Evolutionary conservation across 345 rosid species (phyloP), one percentile per base, ranked within the genome.

Genomic region (Ricinus communis): DNA sequence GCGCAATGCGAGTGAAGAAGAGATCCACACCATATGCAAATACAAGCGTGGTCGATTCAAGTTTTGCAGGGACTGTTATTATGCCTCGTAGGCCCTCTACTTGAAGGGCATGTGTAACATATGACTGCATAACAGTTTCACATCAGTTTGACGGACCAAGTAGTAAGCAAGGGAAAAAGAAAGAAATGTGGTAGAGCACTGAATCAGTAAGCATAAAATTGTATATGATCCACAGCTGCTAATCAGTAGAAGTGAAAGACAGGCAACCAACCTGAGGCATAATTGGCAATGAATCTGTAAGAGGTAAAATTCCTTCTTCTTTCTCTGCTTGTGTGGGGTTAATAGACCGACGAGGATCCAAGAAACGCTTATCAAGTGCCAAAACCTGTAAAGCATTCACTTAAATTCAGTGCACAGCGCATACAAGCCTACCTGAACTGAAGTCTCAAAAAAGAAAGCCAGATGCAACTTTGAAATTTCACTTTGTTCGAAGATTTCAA

Each of bases 291-390:
- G 94, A 81, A 87, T 95, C 98, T 0, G 94, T 88, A 50, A 95
- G 93, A 25, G 99, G 97, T 70, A 95, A 81, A 57, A 90, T 81
- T 78, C 98, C 99, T 85, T 95, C 98, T 85, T 95, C 99, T 77
- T 76, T 90, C 85, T 95, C 99, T 25, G 94, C 94, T 86, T 88
- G 97, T 18, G 97, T 83, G n/a, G 99, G 99, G 80, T 93, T 89
- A 60, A 89, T 47, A 53, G 98, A 82, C 59, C 99, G 85, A 22
- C 99, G 94, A 75, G 99, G 98, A 83, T 95, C 98, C 73, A 95
- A 69, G 71, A 86, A 90, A 38, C 97, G 96, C 84, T 95, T 95
- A 73, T 95, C 98, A 79, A 95, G 87, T 40, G 93, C 90, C 82
- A 90, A 72, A 79, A 90, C 88, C 96, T 90, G 82, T 57, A 60